These are phyloP conservation scores for Afroboletus lepidellus DNA, from an alignment of 1,284 basidiomycete species.

Conservation along the genomic window DNA sequence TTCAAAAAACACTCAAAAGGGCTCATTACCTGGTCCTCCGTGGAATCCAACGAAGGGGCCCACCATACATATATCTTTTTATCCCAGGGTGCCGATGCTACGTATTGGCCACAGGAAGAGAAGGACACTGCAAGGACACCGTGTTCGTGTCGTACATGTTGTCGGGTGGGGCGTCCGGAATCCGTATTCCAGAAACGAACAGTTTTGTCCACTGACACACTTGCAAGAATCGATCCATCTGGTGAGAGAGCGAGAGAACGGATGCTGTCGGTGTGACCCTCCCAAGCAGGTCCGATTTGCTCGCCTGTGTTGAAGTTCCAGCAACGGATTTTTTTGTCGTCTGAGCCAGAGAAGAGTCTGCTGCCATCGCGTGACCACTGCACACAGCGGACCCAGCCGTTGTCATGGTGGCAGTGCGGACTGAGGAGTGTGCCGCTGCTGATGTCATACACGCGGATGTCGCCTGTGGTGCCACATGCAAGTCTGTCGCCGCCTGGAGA, in stretches of 20 bases:
- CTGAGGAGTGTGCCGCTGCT: not conserved
- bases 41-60: not conserved
- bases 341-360: slow-evolving; percentile 1
- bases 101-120: not conserved
- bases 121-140: too few relatives aligned
- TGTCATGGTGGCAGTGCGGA: not conserved
- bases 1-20: not conserved
- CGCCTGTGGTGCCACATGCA: not conserved
- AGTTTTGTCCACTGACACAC: too few relatives aligned
- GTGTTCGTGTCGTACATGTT: too few relatives aligned
- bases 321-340: slow-evolving; percentile 3
- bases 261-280: too few relatives aligned
- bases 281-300: accelerated
- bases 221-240: too few relatives aligned
- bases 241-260: too few relatives aligned
- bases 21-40: not conserved
- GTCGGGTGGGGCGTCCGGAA: too few relatives aligned
- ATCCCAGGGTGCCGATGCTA: accelerated
- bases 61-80: slow-evolving; percentile 3
- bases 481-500: not conserved
- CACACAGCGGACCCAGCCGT: not conserved
- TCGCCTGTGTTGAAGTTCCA: slow-evolving; percentile 14
- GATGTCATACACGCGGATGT: not conserved
- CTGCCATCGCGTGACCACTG: slow-evolving; percentile 15
- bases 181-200: too few relatives aligned